A percentile compares a stretch with the other conserved stretches of the same genome.
phyloP scores from a whole-genome alignment of 1,284 basidiomycete genomes.

The Agaricales sp. region DNA sequence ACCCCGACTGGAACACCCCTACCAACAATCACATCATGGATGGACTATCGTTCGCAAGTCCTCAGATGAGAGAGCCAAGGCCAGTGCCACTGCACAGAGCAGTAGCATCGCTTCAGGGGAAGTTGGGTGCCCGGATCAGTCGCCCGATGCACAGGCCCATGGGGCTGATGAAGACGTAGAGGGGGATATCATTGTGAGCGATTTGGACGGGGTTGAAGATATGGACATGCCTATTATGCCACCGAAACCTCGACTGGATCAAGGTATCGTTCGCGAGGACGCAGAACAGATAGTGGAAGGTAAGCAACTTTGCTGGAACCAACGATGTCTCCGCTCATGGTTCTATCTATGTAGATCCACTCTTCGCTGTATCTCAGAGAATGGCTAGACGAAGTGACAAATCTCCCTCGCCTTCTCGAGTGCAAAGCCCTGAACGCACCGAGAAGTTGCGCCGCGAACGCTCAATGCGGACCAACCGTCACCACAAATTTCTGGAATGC shows the following conservation, averaged over 20 bases:
- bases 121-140: no score
- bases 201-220: slow-evolving; percentile 54
- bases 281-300: slow-evolving; percentile 65
- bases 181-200: slow-evolving; percentile 65
- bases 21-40: slow-evolving; percentile 33
- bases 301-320: no score
- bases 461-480: slow-evolving; percentile 65
- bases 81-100: no score
- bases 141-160: slow-evolving; percentile 15
- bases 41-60: slow-evolving; percentile 67
- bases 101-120: no score
- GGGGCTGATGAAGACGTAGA: slow-evolving; percentile 47
- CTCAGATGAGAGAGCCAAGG: slow-evolving; percentile 21
- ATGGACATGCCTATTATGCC: slow-evolving; percentile 21
- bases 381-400: slow-evolving; percentile 24
- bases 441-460: slow-evolving; percentile 60
- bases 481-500: slow-evolving; percentile 67
- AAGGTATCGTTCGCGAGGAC: slow-evolving; percentile 50
- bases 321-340: slow-evolving; percentile 12
- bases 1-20: slow-evolving; percentile 25
- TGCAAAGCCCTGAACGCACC: slow-evolving; percentile 14
- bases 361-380: slow-evolving; percentile 39
- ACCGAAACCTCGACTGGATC: slow-evolving; percentile 31
- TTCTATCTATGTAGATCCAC: slow-evolving; percentile 37
- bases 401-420: slow-evolving; percentile 19